Evolutionary conservation across 306 rosid genomes (phyloP).

Genomic region (Medicago lupulina): DNA sequence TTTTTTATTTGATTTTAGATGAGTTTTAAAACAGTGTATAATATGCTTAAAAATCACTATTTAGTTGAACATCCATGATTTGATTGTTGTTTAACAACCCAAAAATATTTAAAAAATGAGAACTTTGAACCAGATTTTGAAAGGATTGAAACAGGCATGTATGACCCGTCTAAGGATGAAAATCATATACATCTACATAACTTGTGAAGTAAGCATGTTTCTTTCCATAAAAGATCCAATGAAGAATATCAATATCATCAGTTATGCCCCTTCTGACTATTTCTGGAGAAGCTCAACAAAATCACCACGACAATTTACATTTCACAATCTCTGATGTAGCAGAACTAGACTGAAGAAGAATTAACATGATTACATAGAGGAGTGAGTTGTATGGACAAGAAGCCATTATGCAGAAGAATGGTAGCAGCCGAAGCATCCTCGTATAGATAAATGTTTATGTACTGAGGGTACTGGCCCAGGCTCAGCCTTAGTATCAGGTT

Average conservation of each 20-base stretch:
- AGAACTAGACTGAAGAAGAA: slow-evolving; percentile 36
- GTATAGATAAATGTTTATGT: slow-evolving; percentile 39
- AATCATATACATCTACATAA: too few species aligned
- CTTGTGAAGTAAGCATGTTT: not conserved
- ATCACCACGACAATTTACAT: slow-evolving; percentile 40
- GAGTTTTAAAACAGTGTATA: too few species aligned
- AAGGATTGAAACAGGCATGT: too few species aligned
- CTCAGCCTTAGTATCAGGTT: not conserved
- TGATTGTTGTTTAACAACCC: too few species aligned
- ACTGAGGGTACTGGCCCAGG: not conserved
- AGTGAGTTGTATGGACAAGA: not conserved
- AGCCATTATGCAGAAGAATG: slow-evolving; percentile 26
- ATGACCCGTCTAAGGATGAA: too few species aligned
- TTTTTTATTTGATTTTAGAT: too few species aligned
- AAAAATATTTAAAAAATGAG: too few species aligned
- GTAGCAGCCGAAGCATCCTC: slow-evolving; percentile 57
- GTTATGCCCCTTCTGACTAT: not conserved
- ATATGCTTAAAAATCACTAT: too few species aligned
- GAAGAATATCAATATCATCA: not conserved
- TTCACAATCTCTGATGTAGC: slow-evolving; percentile 9
- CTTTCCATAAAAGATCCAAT: slow-evolving; percentile 5
- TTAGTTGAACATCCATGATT: too few species aligned
- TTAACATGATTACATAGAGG: not conserved
- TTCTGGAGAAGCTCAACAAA: slow-evolving; percentile 32
- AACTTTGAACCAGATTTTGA: too few species aligned